Conservation (phyloP, 2,329 filamentous ascomycete species). For the Metarhizium guizhouense region DNA sequence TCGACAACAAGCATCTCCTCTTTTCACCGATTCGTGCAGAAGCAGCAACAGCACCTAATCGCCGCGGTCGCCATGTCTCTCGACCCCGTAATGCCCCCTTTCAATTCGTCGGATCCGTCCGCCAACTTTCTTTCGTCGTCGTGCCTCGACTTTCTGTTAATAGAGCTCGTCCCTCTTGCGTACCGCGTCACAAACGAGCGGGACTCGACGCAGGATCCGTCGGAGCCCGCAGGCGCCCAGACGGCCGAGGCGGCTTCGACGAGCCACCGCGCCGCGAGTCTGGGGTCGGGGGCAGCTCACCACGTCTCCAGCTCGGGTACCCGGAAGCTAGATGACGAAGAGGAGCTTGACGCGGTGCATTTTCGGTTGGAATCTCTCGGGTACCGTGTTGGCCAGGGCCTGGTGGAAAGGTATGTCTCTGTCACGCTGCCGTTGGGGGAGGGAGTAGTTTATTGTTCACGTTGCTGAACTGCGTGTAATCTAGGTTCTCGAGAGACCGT, state of each 20-base stretch:
- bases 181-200: conserved; percentile 75
- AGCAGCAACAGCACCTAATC: not conserved
- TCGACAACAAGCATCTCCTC: no score
- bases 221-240: conserved; percentile 10
- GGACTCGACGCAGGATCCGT: conserved; percentile 30
- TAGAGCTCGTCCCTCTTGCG: conserved; percentile 92
- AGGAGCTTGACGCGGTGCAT: conserved; percentile 76
- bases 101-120: conserved; percentile 63
- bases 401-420: conserved; percentile 72
- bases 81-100: conserved; percentile 58
- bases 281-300: conserved; percentile 11
- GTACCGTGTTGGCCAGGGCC: conserved; percentile 84
- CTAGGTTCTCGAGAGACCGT: conserved; percentile 70
- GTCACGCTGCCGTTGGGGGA: not conserved
- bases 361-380: conserved; percentile 76
- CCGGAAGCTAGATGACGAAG: conserved; percentile 55
- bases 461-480: not conserved
- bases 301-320: conserved; percentile 9
- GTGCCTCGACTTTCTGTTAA: conserved; percentile 87
- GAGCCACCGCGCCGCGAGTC: conserved; percentile 11
- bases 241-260: conserved; percentile 8
- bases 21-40: not conserved
- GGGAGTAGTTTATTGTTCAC: no score
- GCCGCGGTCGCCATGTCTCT: conserved; percentile 53
- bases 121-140: conserved; percentile 74